Evolutionary conservation across 2,329 filamentous ascomycete genomes (phyloP), one percentile per base, ranked within the genome.

Genomic region (Mariannaea sp.): DNA sequence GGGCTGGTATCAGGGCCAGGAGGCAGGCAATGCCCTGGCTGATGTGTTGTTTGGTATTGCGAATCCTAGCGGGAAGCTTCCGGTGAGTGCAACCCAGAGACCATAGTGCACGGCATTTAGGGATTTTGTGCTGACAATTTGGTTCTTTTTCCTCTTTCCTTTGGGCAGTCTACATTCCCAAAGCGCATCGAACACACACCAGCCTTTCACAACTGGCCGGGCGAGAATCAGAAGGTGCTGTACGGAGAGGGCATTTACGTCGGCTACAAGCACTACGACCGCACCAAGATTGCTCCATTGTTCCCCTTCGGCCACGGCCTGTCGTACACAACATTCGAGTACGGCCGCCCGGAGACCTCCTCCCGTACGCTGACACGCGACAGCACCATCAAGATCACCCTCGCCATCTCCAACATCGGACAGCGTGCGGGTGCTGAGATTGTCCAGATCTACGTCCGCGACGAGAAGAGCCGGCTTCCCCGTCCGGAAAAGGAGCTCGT

Each of bases 261-360:
- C 49, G 88, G 88, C 2, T 91, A 92, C 71, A 75, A 83, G 14
- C 85, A 89, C 71, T 90, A 89, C 69, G 87, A 92, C 63, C 81
- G 81, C 16, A 73, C 77, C 10, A 75, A 76, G 20, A 78, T 86
- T 43, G 72, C 77, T 5, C 84, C 85, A 0, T 76, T 88, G 0
- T 91, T 90, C 71, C 78, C 86, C 22, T 91, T 91, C 59, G 88
- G 88, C 9, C 86, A 89, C 67, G 88, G 88, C 1, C 77, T 91
- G 7, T 88, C 85, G 0, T 92, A 91, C 69, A 90, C 87, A 0
- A 80, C 74, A 0, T 91, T 91, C 67, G 77, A 80, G 40, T 87
- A 89, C 64, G 83, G 83, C 12, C 73, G 77, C 1, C 79, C 84
- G 0, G 77, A 77, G 3, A 75, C 86, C 47, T 77, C 72, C 61